Evolutionary conservation across 1,284 basidiomycete species (phyloP).

Genomic region (Boletus mariae): DNA sequence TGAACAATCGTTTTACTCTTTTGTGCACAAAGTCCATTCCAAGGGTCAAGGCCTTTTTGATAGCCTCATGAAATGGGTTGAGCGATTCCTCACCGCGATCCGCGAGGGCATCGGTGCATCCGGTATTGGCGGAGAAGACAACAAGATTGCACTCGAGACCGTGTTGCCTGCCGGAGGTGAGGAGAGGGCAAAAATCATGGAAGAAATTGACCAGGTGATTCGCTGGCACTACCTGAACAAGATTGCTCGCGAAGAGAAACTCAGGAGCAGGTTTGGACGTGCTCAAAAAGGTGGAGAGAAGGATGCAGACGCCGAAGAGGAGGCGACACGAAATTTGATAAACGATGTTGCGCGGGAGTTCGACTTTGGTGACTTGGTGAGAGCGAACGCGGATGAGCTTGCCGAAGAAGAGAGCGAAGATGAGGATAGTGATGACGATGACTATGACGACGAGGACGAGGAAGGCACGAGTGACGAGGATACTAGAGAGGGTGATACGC

Average conservation of each 20-base stretch:
- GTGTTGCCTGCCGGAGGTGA: conserved; percentile 77
- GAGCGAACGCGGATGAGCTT: conserved; percentile 75
- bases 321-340: conserved; percentile 76
- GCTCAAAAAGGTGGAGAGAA: conserved; percentile 39
- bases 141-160: conserved; percentile 73
- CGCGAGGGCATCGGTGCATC: conserved; percentile 81
- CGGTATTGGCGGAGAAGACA: conserved; percentile 1
- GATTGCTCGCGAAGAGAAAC: conserved; percentile 84
- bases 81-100: conserved; percentile 88
- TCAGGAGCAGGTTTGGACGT: conserved; percentile 74
- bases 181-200: conserved; percentile 73
- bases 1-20: conserved; percentile 93
- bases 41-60: conserved; percentile 96
- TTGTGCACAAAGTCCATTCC: conserved; percentile 98
- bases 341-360: conserved; percentile 77
- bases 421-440: conserved; percentile 42
- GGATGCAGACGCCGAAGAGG: conserved; percentile 66
- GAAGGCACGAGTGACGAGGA: conserved; percentile 41
- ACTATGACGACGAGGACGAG: conserved; percentile 38
- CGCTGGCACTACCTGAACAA: conserved; percentile 92
- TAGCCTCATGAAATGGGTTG: conserved; percentile 94
- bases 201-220: conserved; percentile 83
- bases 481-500: conserved; percentile 40
- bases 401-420: conserved; percentile 71
- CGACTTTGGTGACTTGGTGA: conserved; percentile 73